Conservation (phyloP, 2,329 filamentous ascomycete species). For the Paecilomyces sp. region DNA sequence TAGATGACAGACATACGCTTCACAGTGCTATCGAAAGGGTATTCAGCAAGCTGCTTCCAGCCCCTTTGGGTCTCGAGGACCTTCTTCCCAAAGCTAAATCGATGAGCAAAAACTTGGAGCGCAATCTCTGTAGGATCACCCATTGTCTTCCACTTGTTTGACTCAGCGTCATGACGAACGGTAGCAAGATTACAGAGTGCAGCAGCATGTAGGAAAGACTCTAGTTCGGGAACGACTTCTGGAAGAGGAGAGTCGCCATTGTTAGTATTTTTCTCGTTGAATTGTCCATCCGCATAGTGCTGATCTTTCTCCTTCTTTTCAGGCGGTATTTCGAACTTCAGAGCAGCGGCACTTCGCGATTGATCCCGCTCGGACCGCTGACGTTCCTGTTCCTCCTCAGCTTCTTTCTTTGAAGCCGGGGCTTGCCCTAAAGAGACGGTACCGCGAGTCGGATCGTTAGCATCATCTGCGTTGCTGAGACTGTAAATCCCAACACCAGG, state of each 20-base stretch:
- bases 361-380: slow-evolving; percentile 45
- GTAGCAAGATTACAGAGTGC: slow-evolving; percentile 50
- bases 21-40: slow-evolving; percentile 58
- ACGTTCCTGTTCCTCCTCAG: slow-evolving; percentile 26
- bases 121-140: slow-evolving; percentile 63
- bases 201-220: slow-evolving; percentile 46
- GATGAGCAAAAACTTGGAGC: slow-evolving; percentile 57
- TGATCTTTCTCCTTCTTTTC: slow-evolving; percentile 28
- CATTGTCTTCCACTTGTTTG: slow-evolving; percentile 47
- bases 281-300: slow-evolving; percentile 17
- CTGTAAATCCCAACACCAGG: slow-evolving; percentile 46
- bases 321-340: slow-evolving; percentile 58
- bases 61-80: slow-evolving; percentile 29
- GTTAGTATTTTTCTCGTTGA: slow-evolving; percentile 15
- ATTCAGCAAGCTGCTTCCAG: slow-evolving; percentile 53
- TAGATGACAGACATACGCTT: slow-evolving; percentile 63
- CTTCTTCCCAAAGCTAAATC: slow-evolving; percentile 48
- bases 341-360: slow-evolving; percentile 53
- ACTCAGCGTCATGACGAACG: slow-evolving; percentile 38
- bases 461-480: slow-evolving; percentile 46
- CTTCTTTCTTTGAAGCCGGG: slow-evolving; percentile 21
- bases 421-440: slow-evolving; percentile 32
- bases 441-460: slow-evolving; percentile 50
- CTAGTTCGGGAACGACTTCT: slow-evolving; percentile 39
- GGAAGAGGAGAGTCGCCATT: slow-evolving; percentile 11